A percentile compares a stretch with the other conserved stretches of the same genome.
These are phyloP conservation scores for Monascus purpureus DNA, from an alignment of 495 filamentous ascomycete genomes.

Conservation along the genomic window DNA sequence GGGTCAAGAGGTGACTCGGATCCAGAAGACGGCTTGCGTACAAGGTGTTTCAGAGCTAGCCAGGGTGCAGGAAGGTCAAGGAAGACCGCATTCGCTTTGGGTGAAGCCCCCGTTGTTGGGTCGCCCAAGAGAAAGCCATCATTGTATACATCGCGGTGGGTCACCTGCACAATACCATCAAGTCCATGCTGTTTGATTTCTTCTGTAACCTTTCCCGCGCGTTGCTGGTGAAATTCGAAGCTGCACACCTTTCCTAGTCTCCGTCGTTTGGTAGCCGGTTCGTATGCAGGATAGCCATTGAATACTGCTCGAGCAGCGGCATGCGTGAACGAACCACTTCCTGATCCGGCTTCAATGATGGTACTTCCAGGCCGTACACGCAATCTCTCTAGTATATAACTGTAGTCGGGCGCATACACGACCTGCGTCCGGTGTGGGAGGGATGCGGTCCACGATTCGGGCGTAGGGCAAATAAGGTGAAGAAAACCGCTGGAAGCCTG, in stretches of 20 bases:
- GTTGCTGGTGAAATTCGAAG: slow-evolving; percentile 79
- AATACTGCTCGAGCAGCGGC: slow-evolving; percentile 79
- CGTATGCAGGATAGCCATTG: slow-evolving; percentile 50
- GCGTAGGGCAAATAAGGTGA: slow-evolving; percentile 80
- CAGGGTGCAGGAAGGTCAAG: slow-evolving; percentile 89
- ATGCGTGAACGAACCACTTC: slow-evolving; percentile 91
- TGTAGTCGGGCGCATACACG: slow-evolving; percentile 95
- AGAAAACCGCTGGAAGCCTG: slow-evolving; percentile 72
- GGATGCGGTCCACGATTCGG: slow-evolving; percentile 81
- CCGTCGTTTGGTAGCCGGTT: slow-evolving; percentile 15
- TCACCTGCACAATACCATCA: slow-evolving; percentile 58
- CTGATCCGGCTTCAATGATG: slow-evolving; percentile 86
- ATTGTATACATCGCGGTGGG: slow-evolving; percentile 81
- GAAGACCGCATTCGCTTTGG: slow-evolving; percentile 71
- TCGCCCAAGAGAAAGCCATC: slow-evolving; percentile 58
- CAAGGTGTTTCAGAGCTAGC: slow-evolving; percentile 74
- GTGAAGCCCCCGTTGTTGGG: slow-evolving; percentile 32
- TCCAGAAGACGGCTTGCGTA: slow-evolving; percentile 37
- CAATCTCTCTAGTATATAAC: slow-evolving; percentile 81
- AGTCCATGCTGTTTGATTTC: slow-evolving; percentile 69
- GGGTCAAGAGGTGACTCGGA: slow-evolving; percentile 54
- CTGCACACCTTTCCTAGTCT: slow-evolving; percentile 69
- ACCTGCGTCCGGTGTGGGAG: slow-evolving; percentile 93
- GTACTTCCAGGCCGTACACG: slow-evolving; percentile 65
- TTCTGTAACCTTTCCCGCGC: slow-evolving; percentile 53